A percentile compares a stretch with the other conserved stretches of the same genome.
phyloP scores from a whole-genome alignment of 257 asterid species.

The Solanum peruvianum region DNA sequence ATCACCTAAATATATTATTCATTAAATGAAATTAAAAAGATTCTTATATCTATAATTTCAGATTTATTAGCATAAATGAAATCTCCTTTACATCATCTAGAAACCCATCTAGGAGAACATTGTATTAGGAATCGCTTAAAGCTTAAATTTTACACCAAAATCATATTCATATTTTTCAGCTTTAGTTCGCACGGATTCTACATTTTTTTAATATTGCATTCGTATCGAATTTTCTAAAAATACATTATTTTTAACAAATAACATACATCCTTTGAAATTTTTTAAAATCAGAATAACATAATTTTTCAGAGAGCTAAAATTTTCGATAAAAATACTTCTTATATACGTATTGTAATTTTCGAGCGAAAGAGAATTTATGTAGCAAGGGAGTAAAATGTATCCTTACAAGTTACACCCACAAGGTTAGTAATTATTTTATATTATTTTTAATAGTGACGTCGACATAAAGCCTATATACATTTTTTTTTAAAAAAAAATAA shows the following conservation, averaged over 20 bases:
- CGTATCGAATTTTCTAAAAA: no score
- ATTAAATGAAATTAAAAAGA: background rate
- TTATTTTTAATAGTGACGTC: background rate
- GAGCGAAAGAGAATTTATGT: background rate
- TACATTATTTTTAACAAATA: no score
- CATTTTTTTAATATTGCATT: rapidly evolving
- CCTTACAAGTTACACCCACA: background rate
- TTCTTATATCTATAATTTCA: background rate
- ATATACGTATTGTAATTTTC: background rate
- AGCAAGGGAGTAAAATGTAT: background rate
- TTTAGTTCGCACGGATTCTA: rapidly evolving
- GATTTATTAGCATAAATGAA: background rate
- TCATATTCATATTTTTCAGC: background rate
- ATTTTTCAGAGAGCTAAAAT: background rate
- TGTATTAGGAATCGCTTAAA: background rate
- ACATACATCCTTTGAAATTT: no score
- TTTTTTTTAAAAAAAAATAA: background rate
- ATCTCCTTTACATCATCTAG: background rate
- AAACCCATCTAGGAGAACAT: background rate
- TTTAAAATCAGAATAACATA: no score
- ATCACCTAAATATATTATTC: background rate
- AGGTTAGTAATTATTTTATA: background rate
- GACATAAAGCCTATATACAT: background rate
- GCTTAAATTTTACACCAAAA: background rate
- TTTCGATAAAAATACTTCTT: background rate